Percentiles rank a stretch among this genome's conserved stretches.
Evolutionary conservation across 257 asterid species (phyloP).

Genomic region (Solanum corneliomulleri): DNA sequence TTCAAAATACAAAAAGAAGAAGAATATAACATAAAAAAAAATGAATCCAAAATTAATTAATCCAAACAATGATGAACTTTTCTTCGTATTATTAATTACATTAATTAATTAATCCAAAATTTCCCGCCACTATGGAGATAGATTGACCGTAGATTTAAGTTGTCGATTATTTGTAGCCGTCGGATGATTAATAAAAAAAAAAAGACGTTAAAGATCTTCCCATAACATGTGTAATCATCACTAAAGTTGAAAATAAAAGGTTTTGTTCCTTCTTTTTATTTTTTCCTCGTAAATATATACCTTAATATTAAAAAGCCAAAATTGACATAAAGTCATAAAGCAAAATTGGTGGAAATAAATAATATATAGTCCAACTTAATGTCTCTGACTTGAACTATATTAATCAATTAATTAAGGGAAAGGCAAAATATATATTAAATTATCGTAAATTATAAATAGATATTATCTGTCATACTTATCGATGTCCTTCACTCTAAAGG

Average conservation of each 20-base stretch:
- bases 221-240: constrained; percentile 5
- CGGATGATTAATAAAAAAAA: not conserved
- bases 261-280: not conserved
- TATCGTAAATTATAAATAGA: too few relatives aligned
- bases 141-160: constrained; percentile 15
- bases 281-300: not conserved
- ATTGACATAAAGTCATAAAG: not conserved
- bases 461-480: too few relatives aligned
- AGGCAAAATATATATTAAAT: too few relatives aligned
- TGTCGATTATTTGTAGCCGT: not conserved
- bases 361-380: not conserved
- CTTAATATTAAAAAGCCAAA: not conserved
- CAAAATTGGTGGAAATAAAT: not conserved
- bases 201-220: not conserved
- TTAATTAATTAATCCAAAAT: not conserved
- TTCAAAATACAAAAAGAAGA: too few relatives aligned
- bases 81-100: not conserved
- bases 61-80: not conserved
- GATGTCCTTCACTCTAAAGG: too few relatives aligned
- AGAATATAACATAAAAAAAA: too few relatives aligned
- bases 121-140: constrained; percentile 31
- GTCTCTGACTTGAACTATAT: not conserved
- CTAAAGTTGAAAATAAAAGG: not conserved
- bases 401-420: too few relatives aligned
- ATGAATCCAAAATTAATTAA: not conserved